phyloP scores from a whole-genome alignment of 2,329 filamentous ascomycete species.

The Cadophora sp. region DNA sequence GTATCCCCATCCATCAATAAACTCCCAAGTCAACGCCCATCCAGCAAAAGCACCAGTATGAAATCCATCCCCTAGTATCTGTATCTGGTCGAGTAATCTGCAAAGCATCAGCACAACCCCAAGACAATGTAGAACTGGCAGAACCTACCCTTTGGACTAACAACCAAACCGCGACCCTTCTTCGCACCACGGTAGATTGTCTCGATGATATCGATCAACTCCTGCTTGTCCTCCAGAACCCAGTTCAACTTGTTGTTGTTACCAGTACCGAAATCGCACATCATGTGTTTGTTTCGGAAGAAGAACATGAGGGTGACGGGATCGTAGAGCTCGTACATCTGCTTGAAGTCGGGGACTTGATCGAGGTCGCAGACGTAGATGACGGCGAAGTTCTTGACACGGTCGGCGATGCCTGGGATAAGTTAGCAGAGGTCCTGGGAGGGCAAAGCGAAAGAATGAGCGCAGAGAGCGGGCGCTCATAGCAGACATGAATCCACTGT shows the following conservation, averaged over 20 bases:
- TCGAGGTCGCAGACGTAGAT: slow-evolving; percentile 96
- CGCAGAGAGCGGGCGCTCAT: neutral
- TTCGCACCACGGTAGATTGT: slow-evolving; percentile 98
- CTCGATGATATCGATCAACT: slow-evolving; percentile 98
- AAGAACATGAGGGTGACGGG: slow-evolving; percentile 97
- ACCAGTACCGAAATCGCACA: slow-evolving; percentile 96
- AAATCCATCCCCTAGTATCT: slow-evolving; percentile 58
- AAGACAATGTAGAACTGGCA: neutral
- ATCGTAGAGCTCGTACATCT: slow-evolving; percentile 94
- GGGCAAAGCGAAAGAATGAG: too few relatives aligned
- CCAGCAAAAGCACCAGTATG: neutral
- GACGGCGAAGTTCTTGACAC: slow-evolving; percentile 90
- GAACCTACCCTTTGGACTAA: slow-evolving; percentile 78
- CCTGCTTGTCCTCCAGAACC: slow-evolving; percentile 96
- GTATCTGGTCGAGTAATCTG: slow-evolving; percentile 70
- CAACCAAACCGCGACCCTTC: slow-evolving; percentile 95
- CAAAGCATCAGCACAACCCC: slow-evolving; percentile 22
- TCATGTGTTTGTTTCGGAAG: slow-evolving; percentile 98
- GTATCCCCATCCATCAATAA: slow-evolving; percentile 5
- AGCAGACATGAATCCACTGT: neutral
- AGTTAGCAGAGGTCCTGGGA: neutral
- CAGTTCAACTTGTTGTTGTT: slow-evolving; percentile 99
- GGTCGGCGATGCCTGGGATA: slow-evolving; percentile 74
- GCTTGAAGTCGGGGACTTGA: slow-evolving; percentile 89
- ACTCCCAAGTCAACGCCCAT: slow-evolving; percentile 20